phyloP scores from a whole-genome alignment of 306 rosid genomes.

The Inga laurina region DNA sequence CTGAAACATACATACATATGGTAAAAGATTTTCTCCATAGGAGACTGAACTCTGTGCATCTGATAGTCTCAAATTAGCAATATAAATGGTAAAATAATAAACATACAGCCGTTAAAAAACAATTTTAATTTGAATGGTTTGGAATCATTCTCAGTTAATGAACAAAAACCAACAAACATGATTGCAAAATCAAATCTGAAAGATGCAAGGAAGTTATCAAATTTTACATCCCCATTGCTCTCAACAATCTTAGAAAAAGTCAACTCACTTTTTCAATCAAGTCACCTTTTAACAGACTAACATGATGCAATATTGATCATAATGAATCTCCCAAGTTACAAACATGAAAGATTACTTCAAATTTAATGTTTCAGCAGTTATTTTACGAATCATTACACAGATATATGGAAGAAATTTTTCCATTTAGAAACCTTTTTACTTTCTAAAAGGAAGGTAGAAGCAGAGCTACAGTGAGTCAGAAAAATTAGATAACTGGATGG shows the following conservation, averaged over 20 bases:
- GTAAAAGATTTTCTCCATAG: background rate
- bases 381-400: background rate
- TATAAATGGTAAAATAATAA: background rate
- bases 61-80: background rate
- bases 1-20: background rate
- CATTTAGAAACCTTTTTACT: background rate
- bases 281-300: constrained; percentile 17
- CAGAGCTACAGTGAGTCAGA: constrained; percentile 9
- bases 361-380: constrained; percentile 24
- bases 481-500: constrained; percentile 12
- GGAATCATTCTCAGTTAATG: constrained; percentile 14
- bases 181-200: constrained; percentile 23
- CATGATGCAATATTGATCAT: background rate
- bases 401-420: constrained; percentile 16
- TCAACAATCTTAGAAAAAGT: constrained; percentile 24
- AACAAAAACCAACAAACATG: constrained; percentile 9
- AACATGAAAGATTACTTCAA: constrained; percentile 22
- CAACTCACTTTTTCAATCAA: constrained; percentile 19
- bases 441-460: background rate
- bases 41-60: background rate
- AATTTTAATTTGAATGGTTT: background rate
- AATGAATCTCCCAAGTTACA: constrained; percentile 13
- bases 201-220: constrained; percentile 6
- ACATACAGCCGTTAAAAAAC: background rate
- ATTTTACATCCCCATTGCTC: constrained; percentile 18